Percentiles rank a stretch among this genome's conserved stretches.
Evolutionary conservation across 179 eudicot genomes (phyloP).

Genomic region (Beta corolliflora): DNA sequence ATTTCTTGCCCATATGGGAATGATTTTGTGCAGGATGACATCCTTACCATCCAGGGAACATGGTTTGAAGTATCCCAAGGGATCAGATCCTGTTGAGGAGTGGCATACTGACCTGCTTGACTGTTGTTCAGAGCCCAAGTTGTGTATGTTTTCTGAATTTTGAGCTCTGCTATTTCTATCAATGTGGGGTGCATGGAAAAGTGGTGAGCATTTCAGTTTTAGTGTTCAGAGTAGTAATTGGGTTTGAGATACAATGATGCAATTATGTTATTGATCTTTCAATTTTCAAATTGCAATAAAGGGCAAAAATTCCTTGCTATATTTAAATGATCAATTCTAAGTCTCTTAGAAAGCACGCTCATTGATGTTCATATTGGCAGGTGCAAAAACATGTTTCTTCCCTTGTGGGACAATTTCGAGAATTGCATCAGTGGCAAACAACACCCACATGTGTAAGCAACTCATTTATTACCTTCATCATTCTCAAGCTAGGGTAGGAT

Average conservation of each 20-base stretch:
- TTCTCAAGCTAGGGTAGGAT: background rate
- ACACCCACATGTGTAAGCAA: conserved; percentile 58
- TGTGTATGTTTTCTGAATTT: conserved; percentile 31
- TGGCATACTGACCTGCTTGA: conserved; percentile 43
- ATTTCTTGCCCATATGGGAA: background rate
- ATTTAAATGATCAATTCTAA: background rate
- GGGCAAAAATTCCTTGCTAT: background rate
- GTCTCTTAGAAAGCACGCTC: background rate
- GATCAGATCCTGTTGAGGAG: conserved; percentile 20
- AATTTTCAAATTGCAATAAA: background rate
- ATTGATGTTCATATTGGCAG: conserved; percentile 38
- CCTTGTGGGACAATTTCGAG: conserved; percentile 78
- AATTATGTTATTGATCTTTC: background rate
- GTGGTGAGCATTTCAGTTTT: background rate
- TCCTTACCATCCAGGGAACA: conserved; percentile 6
- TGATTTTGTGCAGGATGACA: conserved; percentile 19
- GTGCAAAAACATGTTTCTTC: conserved; percentile 57
- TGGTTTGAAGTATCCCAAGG: conserved; percentile 10
- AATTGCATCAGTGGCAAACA: conserved; percentile 58
- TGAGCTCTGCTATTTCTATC: background rate
- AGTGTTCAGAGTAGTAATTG: background rate
- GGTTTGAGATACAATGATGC: background rate
- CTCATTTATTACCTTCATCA: background rate
- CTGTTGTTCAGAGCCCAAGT: conserved; percentile 35
- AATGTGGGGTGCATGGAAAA: background rate